These are phyloP conservation scores for Albifimbria verrucaria DNA, from an alignment of 2,329 filamentous ascomycete species.

Conservation along the genomic window DNA sequence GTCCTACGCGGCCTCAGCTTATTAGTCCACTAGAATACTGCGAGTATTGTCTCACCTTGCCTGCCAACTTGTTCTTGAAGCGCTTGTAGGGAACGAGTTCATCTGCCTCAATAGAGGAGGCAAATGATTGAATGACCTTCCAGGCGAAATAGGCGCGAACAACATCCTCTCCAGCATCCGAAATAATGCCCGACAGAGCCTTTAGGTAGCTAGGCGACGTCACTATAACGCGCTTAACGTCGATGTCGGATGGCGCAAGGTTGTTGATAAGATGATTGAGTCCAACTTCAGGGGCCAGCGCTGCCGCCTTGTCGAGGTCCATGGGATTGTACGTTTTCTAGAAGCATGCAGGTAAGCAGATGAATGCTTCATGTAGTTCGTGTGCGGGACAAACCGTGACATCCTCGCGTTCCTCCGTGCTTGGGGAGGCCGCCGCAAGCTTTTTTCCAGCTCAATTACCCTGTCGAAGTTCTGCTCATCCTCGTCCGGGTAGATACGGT, in stretches of 20 bases:
- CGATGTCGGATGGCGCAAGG: neutral
- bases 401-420: conserved; percentile 55
- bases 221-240: neutral
- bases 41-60: conserved; percentile 37
- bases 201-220: conserved; percentile 57
- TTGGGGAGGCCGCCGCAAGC: conserved; percentile 51
- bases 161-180: conserved; percentile 49
- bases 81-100: conserved; percentile 56
- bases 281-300: conserved; percentile 53
- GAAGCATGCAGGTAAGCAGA: neutral
- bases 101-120: conserved; percentile 53
- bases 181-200: conserved; percentile 53
- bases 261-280: conserved; percentile 41
- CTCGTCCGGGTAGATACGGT: conserved; percentile 26
- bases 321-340: conserved; percentile 64
- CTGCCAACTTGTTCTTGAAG: conserved; percentile 59
- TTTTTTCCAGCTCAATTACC: conserved; percentile 52
- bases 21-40: conserved; percentile 3
- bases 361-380: neutral
- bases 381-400: conserved; percentile 43
- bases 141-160: conserved; percentile 62
- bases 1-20: conserved; percentile 33
- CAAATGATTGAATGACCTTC: conserved; percentile 56
- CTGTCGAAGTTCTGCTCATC: conserved; percentile 32
- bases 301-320: conserved; percentile 50